Evolutionary conservation across 2,329 filamentous ascomycete species (phyloP).

Genomic region (Alternaria alternata): DNA sequence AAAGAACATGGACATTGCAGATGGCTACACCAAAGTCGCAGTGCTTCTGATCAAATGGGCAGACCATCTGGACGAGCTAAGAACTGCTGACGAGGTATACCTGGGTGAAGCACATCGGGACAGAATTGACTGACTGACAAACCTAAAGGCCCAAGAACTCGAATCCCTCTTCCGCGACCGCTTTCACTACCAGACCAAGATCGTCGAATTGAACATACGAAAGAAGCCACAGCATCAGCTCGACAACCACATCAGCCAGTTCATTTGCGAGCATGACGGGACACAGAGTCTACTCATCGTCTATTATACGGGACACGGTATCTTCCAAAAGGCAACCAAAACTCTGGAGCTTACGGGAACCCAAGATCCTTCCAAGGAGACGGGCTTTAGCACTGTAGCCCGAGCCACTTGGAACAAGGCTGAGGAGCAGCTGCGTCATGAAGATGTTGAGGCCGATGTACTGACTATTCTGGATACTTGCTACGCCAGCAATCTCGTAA

Average conservation of each 20-base stretch:
- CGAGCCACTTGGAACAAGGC: constrained; percentile 48
- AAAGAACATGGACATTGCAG: constrained; percentile 40
- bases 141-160: constrained; percentile 40
- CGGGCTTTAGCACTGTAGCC: constrained; percentile 35
- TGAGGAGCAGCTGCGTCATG: constrained; percentile 38
- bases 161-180: constrained; percentile 35
- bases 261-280: constrained; percentile 41
- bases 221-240: constrained; percentile 48
- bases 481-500: constrained; percentile 47
- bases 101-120: background rate
- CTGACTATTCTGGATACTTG: constrained; percentile 52
- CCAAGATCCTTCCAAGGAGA: constrained; percentile 18
- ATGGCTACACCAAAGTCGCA: constrained; percentile 46
- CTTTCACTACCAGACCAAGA: constrained; percentile 44
- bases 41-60: constrained; percentile 51
- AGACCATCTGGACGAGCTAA: constrained; percentile 45
- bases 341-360: constrained; percentile 38
- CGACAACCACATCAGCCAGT: constrained; percentile 33
- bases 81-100: constrained; percentile 39
- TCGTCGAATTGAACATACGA: constrained; percentile 43
- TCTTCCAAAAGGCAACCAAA: constrained; percentile 31
- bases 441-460: constrained; percentile 45
- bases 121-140: background rate
- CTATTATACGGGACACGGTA: constrained; percentile 53
- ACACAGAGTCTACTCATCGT: constrained; percentile 47